Conservation (phyloP, 495 filamentous ascomycete species). For the Cercophora samala region DNA sequence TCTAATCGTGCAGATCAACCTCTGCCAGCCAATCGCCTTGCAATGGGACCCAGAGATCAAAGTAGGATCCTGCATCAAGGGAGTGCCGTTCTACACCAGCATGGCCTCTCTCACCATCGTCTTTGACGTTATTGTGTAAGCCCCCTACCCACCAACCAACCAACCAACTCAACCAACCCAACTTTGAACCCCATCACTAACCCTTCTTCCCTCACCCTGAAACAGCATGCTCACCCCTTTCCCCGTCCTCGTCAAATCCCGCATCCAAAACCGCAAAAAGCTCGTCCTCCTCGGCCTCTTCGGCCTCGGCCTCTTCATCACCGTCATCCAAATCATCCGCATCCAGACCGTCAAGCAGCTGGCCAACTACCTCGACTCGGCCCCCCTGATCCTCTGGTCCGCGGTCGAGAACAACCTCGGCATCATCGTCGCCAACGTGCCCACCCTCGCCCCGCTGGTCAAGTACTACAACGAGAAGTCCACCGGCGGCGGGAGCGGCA, state of each 20-base stretch:
- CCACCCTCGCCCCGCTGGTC: conserved; percentile 51
- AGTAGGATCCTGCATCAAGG: conserved; percentile 40
- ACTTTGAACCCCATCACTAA: too few relatives aligned
- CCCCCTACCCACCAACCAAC: background rate
- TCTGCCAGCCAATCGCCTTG: conserved; percentile 45
- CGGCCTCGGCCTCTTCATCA: conserved; percentile 52
- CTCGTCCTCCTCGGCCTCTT: conserved; percentile 46
- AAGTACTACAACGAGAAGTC: conserved; percentile 34
- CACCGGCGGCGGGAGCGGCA: conserved; percentile 8
- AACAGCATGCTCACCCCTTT: conserved; percentile 46
- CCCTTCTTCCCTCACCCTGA: background rate
- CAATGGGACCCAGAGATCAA: conserved; percentile 46
- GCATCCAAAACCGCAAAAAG: conserved; percentile 40
- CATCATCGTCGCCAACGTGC: conserved; percentile 48
- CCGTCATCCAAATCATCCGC: conserved; percentile 53
- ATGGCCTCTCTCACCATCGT: conserved; percentile 43
- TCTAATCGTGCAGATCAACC: conserved; percentile 39
- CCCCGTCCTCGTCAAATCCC: conserved; percentile 46
- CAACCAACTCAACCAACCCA: too few relatives aligned
- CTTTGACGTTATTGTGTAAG: conserved; percentile 48
- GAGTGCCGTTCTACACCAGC: conserved; percentile 43
- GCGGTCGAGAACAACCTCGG: conserved; percentile 51
- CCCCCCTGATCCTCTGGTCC: conserved; percentile 51
- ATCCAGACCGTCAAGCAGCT: conserved; percentile 49
- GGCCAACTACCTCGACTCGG: conserved; percentile 44